Conservation (phyloP, 169 alveolate genomes). For the Plasmodium chabaudi region DNA sequence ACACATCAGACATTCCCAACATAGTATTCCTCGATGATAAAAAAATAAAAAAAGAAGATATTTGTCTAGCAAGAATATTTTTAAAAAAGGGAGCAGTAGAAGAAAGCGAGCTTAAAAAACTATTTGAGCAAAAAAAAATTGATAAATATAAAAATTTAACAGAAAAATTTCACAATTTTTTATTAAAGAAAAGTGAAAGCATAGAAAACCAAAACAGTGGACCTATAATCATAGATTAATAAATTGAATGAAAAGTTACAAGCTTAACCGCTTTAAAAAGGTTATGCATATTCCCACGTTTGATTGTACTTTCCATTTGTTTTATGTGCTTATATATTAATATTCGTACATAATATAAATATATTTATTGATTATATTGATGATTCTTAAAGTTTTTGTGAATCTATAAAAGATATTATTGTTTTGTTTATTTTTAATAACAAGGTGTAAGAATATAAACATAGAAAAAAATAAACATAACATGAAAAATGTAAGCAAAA, state of each 20-base stretch:
- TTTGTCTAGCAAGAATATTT: slow-evolving; percentile 49
- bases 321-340: no score
- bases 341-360: no score
- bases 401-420: not conserved
- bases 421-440: not conserved
- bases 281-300: no score
- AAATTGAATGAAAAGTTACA: no score
- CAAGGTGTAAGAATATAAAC: not conserved
- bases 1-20: slow-evolving; percentile 29
- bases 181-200: slow-evolving; percentile 26
- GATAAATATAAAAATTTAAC: slow-evolving; percentile 55
- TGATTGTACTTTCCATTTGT: no score
- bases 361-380: not conserved
- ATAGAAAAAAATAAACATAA: no score
- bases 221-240: not conserved
- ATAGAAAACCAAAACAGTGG: not conserved
- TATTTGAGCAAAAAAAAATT: slow-evolving; percentile 35
- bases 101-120: slow-evolving; percentile 64
- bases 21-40: slow-evolving; percentile 57
- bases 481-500: no score
- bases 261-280: no score
- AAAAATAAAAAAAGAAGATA: slow-evolving; percentile 56
- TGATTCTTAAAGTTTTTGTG: not conserved
- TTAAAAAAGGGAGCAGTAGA: slow-evolving; percentile 36
- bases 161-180: slow-evolving; percentile 43